A percentile compares a stretch with the other conserved stretches of the same genome.
Evolutionary conservation across 345 rosid species (phyloP).

Genomic region (Populus nigra): DNA sequence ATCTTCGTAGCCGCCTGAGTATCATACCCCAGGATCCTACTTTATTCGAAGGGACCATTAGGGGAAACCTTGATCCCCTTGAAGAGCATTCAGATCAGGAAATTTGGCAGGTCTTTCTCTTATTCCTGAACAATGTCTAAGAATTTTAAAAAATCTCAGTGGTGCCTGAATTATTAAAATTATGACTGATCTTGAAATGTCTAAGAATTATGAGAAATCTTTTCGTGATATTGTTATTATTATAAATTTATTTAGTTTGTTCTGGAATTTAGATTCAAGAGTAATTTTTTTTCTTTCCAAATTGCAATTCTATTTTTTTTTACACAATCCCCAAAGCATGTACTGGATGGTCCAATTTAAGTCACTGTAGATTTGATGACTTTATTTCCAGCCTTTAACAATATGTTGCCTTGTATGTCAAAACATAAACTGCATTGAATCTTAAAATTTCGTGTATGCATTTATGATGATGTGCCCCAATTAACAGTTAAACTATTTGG

Average conservation of each 20-base stretch:
- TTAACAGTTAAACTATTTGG: constrained; percentile 2
- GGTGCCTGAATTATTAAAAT: no score
- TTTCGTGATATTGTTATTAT: background rate
- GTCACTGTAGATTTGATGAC: no score
- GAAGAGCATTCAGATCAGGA: constrained; percentile 86
- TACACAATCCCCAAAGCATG: no score
- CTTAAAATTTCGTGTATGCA: no score
- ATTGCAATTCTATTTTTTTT: background rate
- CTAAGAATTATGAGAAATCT: background rate
- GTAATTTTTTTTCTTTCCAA: background rate
- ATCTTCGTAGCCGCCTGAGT: constrained; percentile 88
- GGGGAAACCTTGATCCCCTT: constrained; percentile 96
- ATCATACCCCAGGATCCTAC: constrained; percentile 99
- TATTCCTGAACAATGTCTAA: background rate
- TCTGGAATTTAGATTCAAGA: background rate
- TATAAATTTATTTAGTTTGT: background rate
- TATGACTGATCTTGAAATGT: background rate
- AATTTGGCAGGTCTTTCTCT: constrained; percentile 77
- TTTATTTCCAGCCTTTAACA: background rate
- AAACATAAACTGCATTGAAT: no score
- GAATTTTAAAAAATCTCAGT: background rate
- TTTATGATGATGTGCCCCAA: background rate
- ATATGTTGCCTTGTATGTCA: background rate
- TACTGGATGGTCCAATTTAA: no score
- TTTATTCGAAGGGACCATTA: constrained; percentile 89